Percentiles rank a stretch among this genome's conserved stretches.
Conservation (phyloP, 306 rosid species). For the Datisca glomerata region DNA sequence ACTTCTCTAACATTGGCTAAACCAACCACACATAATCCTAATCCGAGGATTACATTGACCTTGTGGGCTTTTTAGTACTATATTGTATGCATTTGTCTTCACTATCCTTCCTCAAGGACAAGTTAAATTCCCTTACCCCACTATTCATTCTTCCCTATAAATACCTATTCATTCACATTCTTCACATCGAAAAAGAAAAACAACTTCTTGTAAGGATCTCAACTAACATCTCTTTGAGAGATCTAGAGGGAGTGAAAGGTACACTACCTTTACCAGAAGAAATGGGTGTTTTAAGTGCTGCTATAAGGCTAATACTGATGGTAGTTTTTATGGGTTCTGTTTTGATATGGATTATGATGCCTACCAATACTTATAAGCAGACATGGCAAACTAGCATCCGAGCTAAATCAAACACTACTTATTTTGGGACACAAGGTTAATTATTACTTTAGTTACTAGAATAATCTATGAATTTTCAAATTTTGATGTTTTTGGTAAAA, state of each 20-base stretch:
- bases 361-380: slow-evolving; percentile 31
- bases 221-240: too few species aligned
- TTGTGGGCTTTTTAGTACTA: too few species aligned
- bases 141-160: slow-evolving; percentile 29
- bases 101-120: too few species aligned
- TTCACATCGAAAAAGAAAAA: background rate
- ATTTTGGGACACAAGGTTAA: slow-evolving; percentile 62
- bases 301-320: slow-evolving; percentile 24
- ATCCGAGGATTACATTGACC: too few species aligned
- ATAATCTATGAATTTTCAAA: too few species aligned
- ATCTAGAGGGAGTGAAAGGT: slow-evolving; percentile 12
- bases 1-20: too few species aligned
- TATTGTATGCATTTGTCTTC: too few species aligned
- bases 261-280: slow-evolving; percentile 10
- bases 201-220: slow-evolving; percentile 1
- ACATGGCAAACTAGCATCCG: slow-evolving; percentile 22
- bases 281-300: slow-evolving; percentile 8
- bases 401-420: slow-evolving; percentile 17
- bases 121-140: too few species aligned
- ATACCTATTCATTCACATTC: slow-evolving; percentile 16
- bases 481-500: too few species aligned
- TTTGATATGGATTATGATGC: slow-evolving; percentile 43
- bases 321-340: slow-evolving; percentile 31
- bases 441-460: too few species aligned
- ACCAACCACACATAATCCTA: too few species aligned